phyloP scores from a whole-genome alignment of 441 rosid species.

The Kokia cookei region DNA sequence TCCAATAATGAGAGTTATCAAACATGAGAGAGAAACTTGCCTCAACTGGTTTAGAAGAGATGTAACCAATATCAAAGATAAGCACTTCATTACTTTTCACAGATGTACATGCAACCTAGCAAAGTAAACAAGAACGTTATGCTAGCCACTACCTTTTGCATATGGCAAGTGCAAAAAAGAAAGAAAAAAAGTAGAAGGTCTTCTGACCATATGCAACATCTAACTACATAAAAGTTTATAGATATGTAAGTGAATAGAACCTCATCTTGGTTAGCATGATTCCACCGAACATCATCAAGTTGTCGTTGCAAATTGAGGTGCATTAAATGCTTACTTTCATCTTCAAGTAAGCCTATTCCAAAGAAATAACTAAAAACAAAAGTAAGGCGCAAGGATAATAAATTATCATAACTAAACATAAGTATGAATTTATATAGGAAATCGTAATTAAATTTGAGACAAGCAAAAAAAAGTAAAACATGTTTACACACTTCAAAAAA shows the following conservation, averaged over 20 bases:
- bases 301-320: conserved; percentile 45
- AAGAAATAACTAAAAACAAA: conserved; percentile 3
- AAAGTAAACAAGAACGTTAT: conserved; percentile 2
- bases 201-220: not conserved
- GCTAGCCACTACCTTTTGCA: not conserved
- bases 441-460: not conserved
- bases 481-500: not conserved
- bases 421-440: not conserved
- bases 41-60: conserved; percentile 67
- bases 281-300: conserved; percentile 81
- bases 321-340: conserved; percentile 64
- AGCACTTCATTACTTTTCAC: conserved; percentile 46
- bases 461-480: not conserved
- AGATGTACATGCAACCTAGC: conserved; percentile 79
- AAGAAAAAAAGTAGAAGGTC: not conserved
- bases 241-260: conserved; percentile 26
- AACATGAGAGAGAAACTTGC: conserved; percentile 30
- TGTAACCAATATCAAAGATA: conserved; percentile 72
- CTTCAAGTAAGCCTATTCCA: conserved; percentile 40
- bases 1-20: not conserved
- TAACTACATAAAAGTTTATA: conserved; percentile 2
- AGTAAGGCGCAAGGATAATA: not conserved
- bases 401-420: not conserved
- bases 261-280: conserved; percentile 83
- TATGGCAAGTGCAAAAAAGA: not conserved